Percentiles rank a stretch among this genome's conserved stretches.
These are phyloP conservation scores for Dipteronia sinensis DNA, from an alignment of 345 rosid genomes.

Conservation along the genomic window DNA sequence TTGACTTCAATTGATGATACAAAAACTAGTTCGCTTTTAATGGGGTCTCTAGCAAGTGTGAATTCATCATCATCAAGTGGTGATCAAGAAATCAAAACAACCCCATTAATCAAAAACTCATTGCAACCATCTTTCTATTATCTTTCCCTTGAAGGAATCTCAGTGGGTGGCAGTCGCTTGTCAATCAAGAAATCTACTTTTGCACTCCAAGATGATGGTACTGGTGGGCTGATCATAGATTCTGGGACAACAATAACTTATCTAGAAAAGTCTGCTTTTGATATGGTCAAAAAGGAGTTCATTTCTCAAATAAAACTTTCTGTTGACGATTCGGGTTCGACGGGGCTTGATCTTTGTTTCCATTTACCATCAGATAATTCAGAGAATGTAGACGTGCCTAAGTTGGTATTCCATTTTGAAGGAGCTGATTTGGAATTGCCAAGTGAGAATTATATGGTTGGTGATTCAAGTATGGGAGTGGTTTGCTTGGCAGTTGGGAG, in stretches of 20 bases:
- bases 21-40: conserved; percentile 61
- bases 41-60: conserved; percentile 53
- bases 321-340: conserved; percentile 49
- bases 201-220: conserved; percentile 64
- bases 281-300: conserved; percentile 54
- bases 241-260: conserved; percentile 91
- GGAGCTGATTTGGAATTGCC: conserved; percentile 84
- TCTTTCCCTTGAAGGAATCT: conserved; percentile 79
- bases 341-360: conserved; percentile 91
- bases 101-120: conserved; percentile 62
- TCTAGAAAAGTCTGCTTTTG: conserved; percentile 57
- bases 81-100: conserved; percentile 36
- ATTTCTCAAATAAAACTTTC: conserved; percentile 47
- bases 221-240: conserved; percentile 88
- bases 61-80: conserved; percentile 5
- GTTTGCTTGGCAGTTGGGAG: conserved; percentile 88
- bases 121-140: conserved; percentile 85
- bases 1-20: conserved; percentile 63
- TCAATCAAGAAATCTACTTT: conserved; percentile 69
- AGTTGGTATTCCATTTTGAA: conserved; percentile 67
- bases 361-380: conserved; percentile 38
- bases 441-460: conserved; percentile 76
- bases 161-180: conserved; percentile 67
- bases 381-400: conserved; percentile 54
- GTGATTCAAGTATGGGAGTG: conserved; percentile 58